phyloP scores from a whole-genome alignment of 2,329 filamentous ascomycete genomes.

The Fusarium scirpi region DNA sequence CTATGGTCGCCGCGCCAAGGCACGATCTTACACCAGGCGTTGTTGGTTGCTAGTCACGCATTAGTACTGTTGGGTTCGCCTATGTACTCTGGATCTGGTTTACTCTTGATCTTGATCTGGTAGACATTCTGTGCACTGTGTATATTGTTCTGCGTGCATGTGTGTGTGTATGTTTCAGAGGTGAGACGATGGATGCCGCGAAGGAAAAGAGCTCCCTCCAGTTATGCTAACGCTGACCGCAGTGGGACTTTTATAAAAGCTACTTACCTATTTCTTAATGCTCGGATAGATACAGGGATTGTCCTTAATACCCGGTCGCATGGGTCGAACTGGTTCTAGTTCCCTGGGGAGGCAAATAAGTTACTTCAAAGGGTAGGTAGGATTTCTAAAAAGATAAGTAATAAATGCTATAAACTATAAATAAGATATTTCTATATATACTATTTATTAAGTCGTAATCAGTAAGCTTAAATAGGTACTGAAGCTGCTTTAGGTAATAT shows the following conservation, averaged over 20 bases:
- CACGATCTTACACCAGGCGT: conserved; percentile 9
- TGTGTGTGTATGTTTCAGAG: conserved; percentile 6
- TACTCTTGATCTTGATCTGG: conserved; percentile 10
- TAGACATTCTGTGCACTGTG: conserved; percentile 6
- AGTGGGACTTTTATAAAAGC: conserved; percentile 13
- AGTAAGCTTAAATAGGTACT: too few species aligned
- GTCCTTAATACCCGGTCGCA: too few species aligned
- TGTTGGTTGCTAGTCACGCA: conserved; percentile 7
- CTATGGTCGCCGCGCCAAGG: conserved; percentile 9
- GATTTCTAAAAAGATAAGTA: too few species aligned
- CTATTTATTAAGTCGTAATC: too few species aligned
- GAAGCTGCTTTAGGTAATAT: too few species aligned
- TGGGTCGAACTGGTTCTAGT: too few species aligned
- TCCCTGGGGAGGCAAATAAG: too few species aligned
- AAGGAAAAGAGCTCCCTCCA: conserved; percentile 6
- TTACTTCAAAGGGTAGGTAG: too few species aligned
- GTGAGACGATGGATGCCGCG: conserved; percentile 12
- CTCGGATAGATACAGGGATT: not conserved
- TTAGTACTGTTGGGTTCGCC: conserved; percentile 6
- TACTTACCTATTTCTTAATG: conserved; percentile 9
- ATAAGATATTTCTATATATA: too few species aligned
- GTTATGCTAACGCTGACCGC: conserved; percentile 6
- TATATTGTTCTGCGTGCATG: conserved; percentile 4
- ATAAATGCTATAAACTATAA: too few species aligned
- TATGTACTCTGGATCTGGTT: not conserved